Base-by-base conservation (phyloP, 2,329 filamentous ascomycete species). In the Fusarium sp. region DNA sequence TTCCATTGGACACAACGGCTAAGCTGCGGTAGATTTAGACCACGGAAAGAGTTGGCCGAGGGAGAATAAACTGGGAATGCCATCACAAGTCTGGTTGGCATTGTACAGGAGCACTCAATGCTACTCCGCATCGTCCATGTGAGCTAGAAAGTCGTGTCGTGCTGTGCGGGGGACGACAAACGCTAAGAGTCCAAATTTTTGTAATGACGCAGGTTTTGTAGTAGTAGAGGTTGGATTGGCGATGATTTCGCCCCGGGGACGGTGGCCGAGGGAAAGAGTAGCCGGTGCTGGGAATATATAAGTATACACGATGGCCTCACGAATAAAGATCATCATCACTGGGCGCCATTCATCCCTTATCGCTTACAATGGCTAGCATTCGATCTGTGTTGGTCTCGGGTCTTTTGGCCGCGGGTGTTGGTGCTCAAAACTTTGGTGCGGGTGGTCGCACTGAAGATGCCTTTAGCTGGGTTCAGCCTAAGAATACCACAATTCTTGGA, bases 401-500 rank as follows among this genome's bases (percentile, higher is more conserved):
- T 69, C 74, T 80, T n/a, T 52, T 80, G 67, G 72, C 76, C 41
- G 69, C 74, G n/a, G 46, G 69, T 32, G 78, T 69, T 53, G 72
- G 62, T 42, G 75, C 73, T 14, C 79, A 80, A 50, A 61, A 67
- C 26, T 81, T 75, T 44, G 75, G 73, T 23, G 37, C 73, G 9
- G 46, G 65, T 20, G 66, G 60, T 6, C 76, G 77, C 27, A 40
- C 56, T 32, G 73, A 75, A 30, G 78, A 78, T 38, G 76, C 77
- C 48, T 83, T 83, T 68, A 78, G 67, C 66, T 81, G 79, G 66
- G 77, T 83, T n/a, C 82, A 83, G 69, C 82, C 82, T 7, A 63
- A 78, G 53, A 80, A 83, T 73, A 83, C 82, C 6, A 81, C 79
- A 27, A 83, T 83, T 41, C 75, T 83, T 15, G 79, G 78, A 27